Evolutionary conservation across 306 rosid species (phyloP), one percentile per base, ranked within the genome.

Genomic region (Cicer chorassanicum): DNA sequence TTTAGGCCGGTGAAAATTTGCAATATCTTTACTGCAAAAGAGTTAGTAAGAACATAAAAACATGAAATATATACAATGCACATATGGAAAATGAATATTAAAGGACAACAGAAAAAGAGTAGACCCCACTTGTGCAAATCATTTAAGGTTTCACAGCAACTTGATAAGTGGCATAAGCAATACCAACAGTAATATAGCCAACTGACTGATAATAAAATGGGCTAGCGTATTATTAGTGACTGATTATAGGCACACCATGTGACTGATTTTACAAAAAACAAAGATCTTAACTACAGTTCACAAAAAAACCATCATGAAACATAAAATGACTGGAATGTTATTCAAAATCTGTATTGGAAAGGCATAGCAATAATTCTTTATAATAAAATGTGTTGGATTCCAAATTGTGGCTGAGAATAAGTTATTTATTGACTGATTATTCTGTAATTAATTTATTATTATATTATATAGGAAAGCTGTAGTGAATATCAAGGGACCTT

Each of bases 1-100:
- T 88, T 88, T 91, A 65, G 98, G 93, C 70, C 97, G 98, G 86
- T 93, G 98, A 80, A 93, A 93, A 87, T 91, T 91, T 57, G 96
- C 94, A 73, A 91, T 75, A 84, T 91, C 97, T 90, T 93, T 93
- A 65, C 98, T 91, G 96, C 86, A 84, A 75, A 85, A 68, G 72
- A 69, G 72, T 66, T 75, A 24, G 71, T 46, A 80, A 80, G 64
- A 86, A 59, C 68, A 60, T 34, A 21, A 60, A 56, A 39, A 70
- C 74, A 71, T 11, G 78, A 78, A 78, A 72, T 7, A 62, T 49
- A 29, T 16, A 63, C 60, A 12, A 54, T 8, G 21, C 18, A 78
- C n/a, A 1, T 76, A 44, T 15, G 68, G 7, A 60, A 18, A 74
- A 29, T 8, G 41, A 29, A 73, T 53, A 24, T 56, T 59, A 13